Evolutionary conservation across 148 eudicot genomes (phyloP).

Genomic region (Dianthus caryophyllus): DNA sequence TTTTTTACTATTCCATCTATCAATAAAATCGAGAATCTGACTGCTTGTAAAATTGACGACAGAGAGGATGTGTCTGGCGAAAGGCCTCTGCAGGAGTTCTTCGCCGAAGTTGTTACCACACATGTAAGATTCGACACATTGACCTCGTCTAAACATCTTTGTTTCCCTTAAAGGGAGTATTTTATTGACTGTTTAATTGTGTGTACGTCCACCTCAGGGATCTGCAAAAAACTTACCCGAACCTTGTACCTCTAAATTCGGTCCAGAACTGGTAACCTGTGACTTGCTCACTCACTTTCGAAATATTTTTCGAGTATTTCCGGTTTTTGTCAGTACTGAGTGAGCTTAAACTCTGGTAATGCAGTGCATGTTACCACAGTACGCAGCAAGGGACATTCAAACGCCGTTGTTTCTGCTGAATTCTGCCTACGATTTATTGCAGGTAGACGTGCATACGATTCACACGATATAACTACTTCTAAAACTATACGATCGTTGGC

Average conservation of each 20-base stretch:
- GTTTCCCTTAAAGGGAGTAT: too few species aligned
- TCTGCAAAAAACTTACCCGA: constrained; percentile 67
- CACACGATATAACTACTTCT: too few species aligned
- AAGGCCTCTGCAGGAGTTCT: constrained; percentile 39
- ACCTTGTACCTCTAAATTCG: constrained; percentile 53
- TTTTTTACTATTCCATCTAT: background rate
- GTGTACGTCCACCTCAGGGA: constrained; percentile 33
- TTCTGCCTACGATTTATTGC: constrained; percentile 80
- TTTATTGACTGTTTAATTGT: background rate
- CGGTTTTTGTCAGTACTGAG: background rate
- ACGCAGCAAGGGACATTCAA: constrained; percentile 47
- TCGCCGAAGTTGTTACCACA: constrained; percentile 52
- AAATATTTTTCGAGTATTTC: background rate
- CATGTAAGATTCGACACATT: constrained; percentile 41
- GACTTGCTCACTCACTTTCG: too few species aligned
- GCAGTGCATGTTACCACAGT: constrained; percentile 89
- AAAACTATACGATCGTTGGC: background rate
- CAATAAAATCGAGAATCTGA: background rate
- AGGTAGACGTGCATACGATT: constrained; percentile 43
- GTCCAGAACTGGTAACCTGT: constrained; percentile 47
- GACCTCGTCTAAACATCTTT: background rate
- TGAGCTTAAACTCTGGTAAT: background rate
- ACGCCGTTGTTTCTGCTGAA: constrained; percentile 73
- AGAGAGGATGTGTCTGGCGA: constrained; percentile 62
- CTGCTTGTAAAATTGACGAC: background rate